Evolutionary conservation across 371 early-diverging fungal species (phyloP).

Genomic region (Apophysomyces sp.): DNA sequence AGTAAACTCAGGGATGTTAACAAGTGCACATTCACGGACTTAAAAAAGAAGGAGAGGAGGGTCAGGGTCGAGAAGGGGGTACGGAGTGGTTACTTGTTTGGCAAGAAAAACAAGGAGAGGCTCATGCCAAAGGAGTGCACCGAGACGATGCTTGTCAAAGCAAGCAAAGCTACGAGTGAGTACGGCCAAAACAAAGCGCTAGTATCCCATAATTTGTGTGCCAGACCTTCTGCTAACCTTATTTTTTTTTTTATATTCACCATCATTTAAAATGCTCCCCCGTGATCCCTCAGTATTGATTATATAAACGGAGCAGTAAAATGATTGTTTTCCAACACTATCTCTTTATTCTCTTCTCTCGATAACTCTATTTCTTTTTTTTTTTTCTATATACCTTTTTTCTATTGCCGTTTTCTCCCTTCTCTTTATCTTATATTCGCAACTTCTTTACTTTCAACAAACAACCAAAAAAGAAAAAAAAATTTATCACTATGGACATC

Average conservation of each 20-base stretch:
- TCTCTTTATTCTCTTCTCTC: not conserved
- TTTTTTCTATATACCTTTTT: conserved; percentile 9
- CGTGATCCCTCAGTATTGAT: too few relatives aligned
- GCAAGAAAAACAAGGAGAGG: not conserved
- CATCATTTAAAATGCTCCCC: too few relatives aligned
- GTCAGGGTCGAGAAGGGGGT: not conserved
- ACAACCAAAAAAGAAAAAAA: not conserved
- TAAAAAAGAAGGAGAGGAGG: not conserved
- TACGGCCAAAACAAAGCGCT: not conserved
- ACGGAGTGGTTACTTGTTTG: not conserved
- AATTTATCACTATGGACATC: conserved; percentile 37
- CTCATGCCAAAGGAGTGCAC: not conserved
- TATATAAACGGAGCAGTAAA: too few relatives aligned
- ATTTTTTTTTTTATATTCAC: not conserved
- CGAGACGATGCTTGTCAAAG: not conserved
- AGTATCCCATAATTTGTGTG: too few relatives aligned
- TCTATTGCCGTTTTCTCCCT: conserved; percentile 11
- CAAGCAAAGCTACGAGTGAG: not conserved
- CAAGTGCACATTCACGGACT: not conserved
- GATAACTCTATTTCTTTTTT: not conserved
- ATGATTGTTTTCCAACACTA: too few relatives aligned
- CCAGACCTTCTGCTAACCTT: not conserved
- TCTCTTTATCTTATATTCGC: conserved; percentile 9
- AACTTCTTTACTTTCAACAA: conserved; percentile 2
- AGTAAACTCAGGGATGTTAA: not conserved